Base-by-base conservation (phyloP, 495 filamentous ascomycete species). In the Penicillium taxi region DNA sequence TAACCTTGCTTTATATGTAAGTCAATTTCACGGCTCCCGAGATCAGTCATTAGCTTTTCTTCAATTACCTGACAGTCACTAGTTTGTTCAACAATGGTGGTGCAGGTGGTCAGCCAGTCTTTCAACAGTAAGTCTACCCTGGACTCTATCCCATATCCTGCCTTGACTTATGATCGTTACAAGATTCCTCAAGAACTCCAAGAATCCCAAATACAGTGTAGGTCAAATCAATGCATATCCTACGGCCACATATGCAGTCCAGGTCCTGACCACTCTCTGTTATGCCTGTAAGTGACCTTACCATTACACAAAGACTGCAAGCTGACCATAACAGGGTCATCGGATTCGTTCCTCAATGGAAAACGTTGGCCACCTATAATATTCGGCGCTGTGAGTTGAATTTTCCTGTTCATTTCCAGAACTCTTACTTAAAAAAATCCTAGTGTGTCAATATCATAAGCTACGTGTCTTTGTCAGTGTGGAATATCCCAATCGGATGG, bases 341-440 rank as follows among this genome's bases (percentile, higher is more conserved):
- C 64, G 0, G 77, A 80, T 50, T 64, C 67, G 1, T 29, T 77
- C 4, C 65, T 76, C 15, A 55, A 59, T 17, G 77, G 75, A 6
- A 61, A 55, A 14, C 61, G 77, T 7, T 78, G 74, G 74, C 74
- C 73, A 12, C 66, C 74, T 9, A 67, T 57, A 55, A 56, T 65
- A 50, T 67, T 66, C 50, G 75, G 49, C 29, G 77, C 50, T 34
- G 68, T 54, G 42, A 52, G 47, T 61, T 29, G 14, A 16, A 4
- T 12, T 9, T 26, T 1, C 22, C 14, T 26, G 13, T 5, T 26
- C 14, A 14, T 6, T 6, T n/a, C n/a, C 8, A 28, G 12, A 11
- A 18, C 11, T 19, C 24, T n/a, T 8, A 32, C 36, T 31, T 47
- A 47, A 37, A 26, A 19, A 15, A 2, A 16, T 26, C 26, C 9